phyloP scores from a whole-genome alignment of 768 basidiomycete genomes.

The Dacryopinax spathularia region DNA sequence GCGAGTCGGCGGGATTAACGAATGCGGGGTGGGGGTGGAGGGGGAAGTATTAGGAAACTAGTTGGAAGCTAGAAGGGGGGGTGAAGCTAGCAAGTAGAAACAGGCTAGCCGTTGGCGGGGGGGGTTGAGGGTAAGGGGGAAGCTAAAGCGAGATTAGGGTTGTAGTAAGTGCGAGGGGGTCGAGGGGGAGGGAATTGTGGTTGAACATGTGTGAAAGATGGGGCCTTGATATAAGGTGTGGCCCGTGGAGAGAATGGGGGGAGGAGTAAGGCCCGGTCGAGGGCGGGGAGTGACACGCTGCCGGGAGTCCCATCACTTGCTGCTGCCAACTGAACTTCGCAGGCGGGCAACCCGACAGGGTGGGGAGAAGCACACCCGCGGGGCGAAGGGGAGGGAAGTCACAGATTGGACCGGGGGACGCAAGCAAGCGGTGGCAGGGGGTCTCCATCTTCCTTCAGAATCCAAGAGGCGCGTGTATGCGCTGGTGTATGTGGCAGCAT shows the following conservation, averaged over 20 bases:
- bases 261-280: not conserved
- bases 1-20: not conserved
- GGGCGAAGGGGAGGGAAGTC: not conserved
- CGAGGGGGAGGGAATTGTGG: not conserved
- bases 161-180: no score
- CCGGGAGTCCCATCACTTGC: not conserved
- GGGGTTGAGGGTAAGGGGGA: not conserved
- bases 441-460: no score
- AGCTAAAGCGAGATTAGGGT: not conserved
- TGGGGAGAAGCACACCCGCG: not conserved
- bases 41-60: not conserved
- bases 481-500: not conserved
- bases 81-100: not conserved
- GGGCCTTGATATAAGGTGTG: conserved; percentile 1
- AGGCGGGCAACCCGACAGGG: no score
- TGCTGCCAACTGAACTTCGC: no score
- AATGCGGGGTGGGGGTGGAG: not conserved
- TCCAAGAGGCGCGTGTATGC: not conserved
- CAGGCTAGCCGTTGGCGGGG: not conserved
- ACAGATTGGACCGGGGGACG: not conserved
- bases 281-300: not conserved
- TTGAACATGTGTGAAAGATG: not conserved
- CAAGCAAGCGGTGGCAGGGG: not conserved
- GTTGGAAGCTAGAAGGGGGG: not conserved
- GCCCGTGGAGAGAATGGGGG: not conserved